Evolutionary conservation across 805 yeast species (phyloP), one percentile per base, ranked within the genome.

Genomic region (Kodamaea nitidulidarum): DNA sequence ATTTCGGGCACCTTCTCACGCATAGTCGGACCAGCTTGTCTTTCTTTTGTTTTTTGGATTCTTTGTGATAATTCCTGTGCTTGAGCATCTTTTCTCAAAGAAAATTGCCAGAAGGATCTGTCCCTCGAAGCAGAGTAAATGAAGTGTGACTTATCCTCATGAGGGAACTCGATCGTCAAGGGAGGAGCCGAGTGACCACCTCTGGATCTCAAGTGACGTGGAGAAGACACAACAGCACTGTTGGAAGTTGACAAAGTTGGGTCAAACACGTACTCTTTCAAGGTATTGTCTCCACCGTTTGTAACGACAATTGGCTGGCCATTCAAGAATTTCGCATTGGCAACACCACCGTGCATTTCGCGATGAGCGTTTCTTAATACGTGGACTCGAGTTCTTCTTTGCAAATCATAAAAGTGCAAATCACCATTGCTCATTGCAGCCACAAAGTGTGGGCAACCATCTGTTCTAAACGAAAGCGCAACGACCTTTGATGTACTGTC

Each of bases 101-200:
- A 90, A 53, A 93, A 91, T 7, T 79, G 75, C 98, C 98, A 93
- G 50, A 95, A 73, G 2, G 95, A 74, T 51, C 76, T 73, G 62
- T 93, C 98, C 46, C 80, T 74, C 0, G 97, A 86, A 2, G 95
- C 95, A 38, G 96, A 86, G 39, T 86, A 71, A 8, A 95, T 55
- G 60, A 80, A 86, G 61, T 95, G 98, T 2, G 95, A 80, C 41
- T 66, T 70, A 34, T 79, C 79, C 36, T 78, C 80, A 50, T 84
- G 84, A 4, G 95, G 86, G 61, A 93, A 93, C 16, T 69, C 66
- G 29, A 93, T 78, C 4, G 77, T 56, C 0, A 83, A 71, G 2
- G 98, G 95, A 3, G 98, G 95, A 21, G 85, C 83, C 3, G 95
- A 79, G 59, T 93, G 98, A n/a, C 99, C 99, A 52, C 97, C 98